Conservation (phyloP, 2,329 filamentous ascomycete species). For the Nemania sp. region DNA sequence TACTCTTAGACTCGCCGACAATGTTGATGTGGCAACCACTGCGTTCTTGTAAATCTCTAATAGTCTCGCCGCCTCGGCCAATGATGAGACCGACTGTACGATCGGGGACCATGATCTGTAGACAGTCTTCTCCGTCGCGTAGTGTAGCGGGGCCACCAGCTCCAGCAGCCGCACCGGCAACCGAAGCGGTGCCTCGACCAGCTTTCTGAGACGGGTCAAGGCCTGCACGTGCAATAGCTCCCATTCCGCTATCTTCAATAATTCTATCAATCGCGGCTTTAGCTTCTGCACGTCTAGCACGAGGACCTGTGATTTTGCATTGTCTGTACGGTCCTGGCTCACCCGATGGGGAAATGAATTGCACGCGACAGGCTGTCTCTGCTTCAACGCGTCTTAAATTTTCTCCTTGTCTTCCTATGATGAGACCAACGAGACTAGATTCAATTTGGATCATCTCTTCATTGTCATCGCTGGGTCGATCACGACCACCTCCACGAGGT, state of each 20-base stretch:
- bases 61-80: constrained; percentile 90
- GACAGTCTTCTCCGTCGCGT: constrained; percentile 79
- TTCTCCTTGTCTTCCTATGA: constrained; percentile 89
- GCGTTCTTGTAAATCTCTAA: constrained; percentile 86
- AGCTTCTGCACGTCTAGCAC: constrained; percentile 72
- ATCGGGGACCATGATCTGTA: constrained; percentile 94
- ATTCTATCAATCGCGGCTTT: constrained; percentile 84
- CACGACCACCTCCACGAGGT: constrained; percentile 55
- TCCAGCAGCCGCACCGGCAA: constrained; percentile 31
- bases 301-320: constrained; percentile 81
- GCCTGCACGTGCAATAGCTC: constrained; percentile 51
- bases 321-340: constrained; percentile 72
- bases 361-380: constrained; percentile 80
- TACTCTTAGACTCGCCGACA: constrained; percentile 87
- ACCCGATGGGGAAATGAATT: constrained; percentile 80
- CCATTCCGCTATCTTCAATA: constrained; percentile 80
- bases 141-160: constrained; percentile 49
- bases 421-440: constrained; percentile 82
- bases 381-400: constrained; percentile 83
- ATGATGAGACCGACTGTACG: constrained; percentile 92
- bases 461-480: constrained; percentile 63
- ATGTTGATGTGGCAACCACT: constrained; percentile 97
- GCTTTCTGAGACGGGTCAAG: constrained; percentile 48
- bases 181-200: constrained; percentile 32
- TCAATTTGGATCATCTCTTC: constrained; percentile 85